These are phyloP conservation scores for Aspergillus uvarum DNA, from an alignment of 2,329 filamentous ascomycete species.

Conservation along the genomic window DNA sequence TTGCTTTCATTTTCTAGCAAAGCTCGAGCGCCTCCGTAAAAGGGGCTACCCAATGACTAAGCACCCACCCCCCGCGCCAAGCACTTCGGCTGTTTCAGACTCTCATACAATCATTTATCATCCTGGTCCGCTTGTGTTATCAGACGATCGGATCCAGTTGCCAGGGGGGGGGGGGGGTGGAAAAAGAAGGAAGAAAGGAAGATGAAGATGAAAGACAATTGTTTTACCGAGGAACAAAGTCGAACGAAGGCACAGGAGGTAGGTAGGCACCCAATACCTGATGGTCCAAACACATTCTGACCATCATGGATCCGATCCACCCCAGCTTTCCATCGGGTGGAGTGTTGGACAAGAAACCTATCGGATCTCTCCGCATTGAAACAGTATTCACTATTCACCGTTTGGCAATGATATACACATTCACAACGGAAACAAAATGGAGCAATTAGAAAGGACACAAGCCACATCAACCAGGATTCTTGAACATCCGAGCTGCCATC, in stretches of 20 bases:
- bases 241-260: too few relatives aligned
- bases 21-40: slow-evolving; percentile 29
- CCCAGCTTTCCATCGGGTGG: neutral
- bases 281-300: neutral
- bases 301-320: neutral
- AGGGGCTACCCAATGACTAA: slow-evolving; percentile 39
- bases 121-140: neutral
- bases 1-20: neutral
- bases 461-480: too few relatives aligned
- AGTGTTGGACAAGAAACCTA: neutral
- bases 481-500: too few relatives aligned
- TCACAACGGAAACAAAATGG: too few relatives aligned
- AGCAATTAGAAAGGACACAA: too few relatives aligned
- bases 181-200: neutral
- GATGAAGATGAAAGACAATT: neutral
- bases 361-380: neutral
- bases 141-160: neutral
- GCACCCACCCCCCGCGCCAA: slow-evolving; percentile 20
- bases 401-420: too few relatives aligned
- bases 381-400: neutral
- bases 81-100: slow-evolving; percentile 20
- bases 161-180: neutral
- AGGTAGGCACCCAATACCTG: neutral
- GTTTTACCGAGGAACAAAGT: neutral
- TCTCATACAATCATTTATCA: neutral